Percentiles rank a stretch among this genome's conserved stretches.
These are phyloP conservation scores for Sclerotinia glacialis DNA, from an alignment of 2,329 filamentous ascomycete genomes.

Conservation along the genomic window DNA sequence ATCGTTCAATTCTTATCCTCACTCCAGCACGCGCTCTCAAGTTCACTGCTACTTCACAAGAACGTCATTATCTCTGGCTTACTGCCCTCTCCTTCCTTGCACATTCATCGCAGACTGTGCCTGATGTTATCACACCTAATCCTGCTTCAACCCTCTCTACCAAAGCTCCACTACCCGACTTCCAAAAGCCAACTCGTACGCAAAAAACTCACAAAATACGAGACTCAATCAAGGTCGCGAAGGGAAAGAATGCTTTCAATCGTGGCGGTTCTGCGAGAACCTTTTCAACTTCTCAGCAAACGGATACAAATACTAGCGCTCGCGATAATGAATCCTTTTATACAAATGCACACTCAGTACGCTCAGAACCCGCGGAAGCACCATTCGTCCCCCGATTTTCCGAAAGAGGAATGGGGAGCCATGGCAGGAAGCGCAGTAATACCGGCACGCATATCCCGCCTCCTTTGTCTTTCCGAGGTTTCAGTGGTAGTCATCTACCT, in stretches of 20 bases:
- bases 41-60: conserved; percentile 79
- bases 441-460: conserved; percentile 73
- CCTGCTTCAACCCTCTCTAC: conserved; percentile 48
- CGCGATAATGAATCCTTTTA: conserved; percentile 34
- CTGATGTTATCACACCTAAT: conserved; percentile 64
- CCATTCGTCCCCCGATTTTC: conserved; percentile 69
- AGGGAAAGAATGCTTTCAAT: conserved; percentile 53
- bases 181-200: conserved; percentile 43
- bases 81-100: conserved; percentile 93
- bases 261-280: conserved; percentile 43
- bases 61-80: conserved; percentile 92
- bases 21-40: conserved; percentile 93
- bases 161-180: conserved; percentile 45
- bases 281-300: conserved; percentile 32
- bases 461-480: conserved; percentile 73
- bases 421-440: conserved; percentile 85
- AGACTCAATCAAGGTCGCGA: conserved; percentile 87
- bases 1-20: conserved; percentile 90
- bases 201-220: conserved; percentile 56
- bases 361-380: conserved; percentile 55
- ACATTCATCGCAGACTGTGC: conserved; percentile 78
- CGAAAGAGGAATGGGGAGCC: conserved; percentile 51
- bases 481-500: conserved; percentile 48
- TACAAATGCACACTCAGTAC: conserved; percentile 26
- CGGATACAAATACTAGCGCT: conserved; percentile 22